Evolutionary conservation across 352 stramenopile species (phyloP), one percentile per base, ranked within the genome.

Genomic region (Globisporangium lucens): DNA sequence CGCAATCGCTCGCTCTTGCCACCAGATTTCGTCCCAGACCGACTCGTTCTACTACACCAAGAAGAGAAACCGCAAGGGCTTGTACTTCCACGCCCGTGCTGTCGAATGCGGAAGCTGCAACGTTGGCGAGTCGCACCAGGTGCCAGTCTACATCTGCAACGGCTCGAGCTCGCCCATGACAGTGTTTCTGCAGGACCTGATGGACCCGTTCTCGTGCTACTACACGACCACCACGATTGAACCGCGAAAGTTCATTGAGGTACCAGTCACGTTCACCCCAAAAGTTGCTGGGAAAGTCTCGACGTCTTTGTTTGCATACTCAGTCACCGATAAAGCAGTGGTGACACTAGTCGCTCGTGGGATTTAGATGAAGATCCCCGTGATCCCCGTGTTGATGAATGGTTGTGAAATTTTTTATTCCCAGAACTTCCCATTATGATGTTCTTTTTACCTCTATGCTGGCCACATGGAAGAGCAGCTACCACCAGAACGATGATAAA

Each of bases 1-100:
- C 35, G 74, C 89, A 33, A 79, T 87, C 35, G 84, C 81, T 22
- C 83, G 86, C 53, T 78, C 71, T 52, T 76, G 80, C 1, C 86
- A 94, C 43, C 73, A 82, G 4, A 73, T 94, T 27, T 91, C 79
- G 30, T 80, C 78, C 17, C 86, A 94, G 35, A 90, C 84, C 1
- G 84, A 94, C 69, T 89, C 86, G 9, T 94, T 93, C 70, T 94
- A 94, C 70, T 94, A 93, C 71, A 93, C 85, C 2, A 94, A 93
- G 63, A 88, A 82, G 51, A 74, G 79, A 30, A 90, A 89, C 53
- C 87, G 86, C 24, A 74, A 76, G 36, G 87, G 85, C 0, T 63
- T 96, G 46, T 96, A 94, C 66, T 96, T 96, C 61, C 86, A 94
- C 41, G 85, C 88, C 5, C 81, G 83, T 64, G 85, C 83, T n/a